A percentile compares a stretch with the other conserved stretches of the same genome.
These are phyloP conservation scores for Conoideocrella luteorostrata DNA, from an alignment of 2,329 filamentous ascomycete species.

Conservation along the genomic window DNA sequence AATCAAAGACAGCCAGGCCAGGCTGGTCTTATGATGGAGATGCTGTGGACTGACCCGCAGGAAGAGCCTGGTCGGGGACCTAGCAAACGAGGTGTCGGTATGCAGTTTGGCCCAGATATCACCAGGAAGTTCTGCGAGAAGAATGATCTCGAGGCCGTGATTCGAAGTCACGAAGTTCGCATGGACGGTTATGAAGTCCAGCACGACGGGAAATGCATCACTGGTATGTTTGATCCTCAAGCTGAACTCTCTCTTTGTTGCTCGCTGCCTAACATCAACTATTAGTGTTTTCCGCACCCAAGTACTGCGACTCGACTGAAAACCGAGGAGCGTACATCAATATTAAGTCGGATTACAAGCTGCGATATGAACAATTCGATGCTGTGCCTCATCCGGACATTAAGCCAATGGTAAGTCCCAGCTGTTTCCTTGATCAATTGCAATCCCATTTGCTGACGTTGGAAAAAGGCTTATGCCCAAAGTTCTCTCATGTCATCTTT, in stretches of 20 bases:
- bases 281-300: conserved; percentile 89
- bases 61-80: conserved; percentile 77
- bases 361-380: conserved; percentile 88
- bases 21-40: conserved; percentile 97
- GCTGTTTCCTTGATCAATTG: neutral
- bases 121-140: conserved; percentile 95
- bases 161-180: conserved; percentile 93
- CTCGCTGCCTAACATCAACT: conserved; percentile 17
- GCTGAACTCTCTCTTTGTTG: neutral
- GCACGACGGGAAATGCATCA: conserved; percentile 92
- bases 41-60: conserved; percentile 98
- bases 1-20: conserved; percentile 90
- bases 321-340: conserved; percentile 99
- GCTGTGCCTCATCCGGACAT: conserved; percentile 95
- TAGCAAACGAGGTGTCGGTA: conserved; percentile 91
- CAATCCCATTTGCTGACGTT: conserved; percentile 17
- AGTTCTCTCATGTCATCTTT: conserved; percentile 73
- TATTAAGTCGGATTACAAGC: conserved; percentile 83
- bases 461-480: conserved; percentile 67
- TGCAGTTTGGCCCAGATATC: conserved; percentile 95
- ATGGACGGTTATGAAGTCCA: conserved; percentile 99
- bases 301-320: conserved; percentile 95
- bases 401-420: conserved; percentile 68
- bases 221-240: conserved; percentile 49
- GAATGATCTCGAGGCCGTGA: conserved; percentile 90